These are phyloP conservation scores for Podaxis sp. DNA, from an alignment of 768 basidiomycete genomes.

Conservation along the genomic window DNA sequence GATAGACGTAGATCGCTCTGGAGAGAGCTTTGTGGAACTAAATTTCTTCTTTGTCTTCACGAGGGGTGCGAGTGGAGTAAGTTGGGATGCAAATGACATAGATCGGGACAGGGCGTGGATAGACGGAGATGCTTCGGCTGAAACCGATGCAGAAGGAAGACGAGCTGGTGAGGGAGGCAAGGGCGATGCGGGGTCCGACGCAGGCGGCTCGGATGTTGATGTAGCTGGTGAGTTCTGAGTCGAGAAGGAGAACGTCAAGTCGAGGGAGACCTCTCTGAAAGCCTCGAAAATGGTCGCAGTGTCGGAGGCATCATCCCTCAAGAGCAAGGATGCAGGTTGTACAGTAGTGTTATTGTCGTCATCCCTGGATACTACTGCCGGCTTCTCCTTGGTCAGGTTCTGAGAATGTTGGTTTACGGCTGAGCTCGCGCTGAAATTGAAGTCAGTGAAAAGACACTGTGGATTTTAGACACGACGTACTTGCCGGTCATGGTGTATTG, in stretches of 20 bases:
- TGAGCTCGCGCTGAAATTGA: slow-evolving; percentile 9
- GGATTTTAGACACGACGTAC: slow-evolving; percentile 1
- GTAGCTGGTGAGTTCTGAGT: slow-evolving; percentile 38
- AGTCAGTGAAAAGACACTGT: not conserved
- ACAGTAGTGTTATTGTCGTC: slow-evolving; percentile 28
- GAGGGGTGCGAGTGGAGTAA: slow-evolving; percentile 19
- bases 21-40: slow-evolving; percentile 20
- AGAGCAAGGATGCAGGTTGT: slow-evolving; percentile 19
- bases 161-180: slow-evolving; percentile 30
- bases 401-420: slow-evolving; percentile 16
- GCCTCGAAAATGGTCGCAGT: slow-evolving; percentile 35
- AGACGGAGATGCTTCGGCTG: slow-evolving; percentile 18
- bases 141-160: slow-evolving; percentile 28
- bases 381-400: slow-evolving; percentile 22
- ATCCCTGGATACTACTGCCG: slow-evolving; percentile 15
- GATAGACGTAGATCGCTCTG: slow-evolving; percentile 27
- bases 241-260: slow-evolving; percentile 42
- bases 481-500: not conserved
- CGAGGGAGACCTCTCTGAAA: slow-evolving; percentile 47
- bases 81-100: slow-evolving; percentile 33
- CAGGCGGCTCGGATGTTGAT: slow-evolving; percentile 32
- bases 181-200: slow-evolving; percentile 25
- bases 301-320: slow-evolving; percentile 17
- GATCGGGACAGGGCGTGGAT: slow-evolving; percentile 33
- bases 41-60: slow-evolving; percentile 23